Base-by-base conservation (phyloP, 768 basidiomycete genomes). In the Mycena vitilis region DNA sequence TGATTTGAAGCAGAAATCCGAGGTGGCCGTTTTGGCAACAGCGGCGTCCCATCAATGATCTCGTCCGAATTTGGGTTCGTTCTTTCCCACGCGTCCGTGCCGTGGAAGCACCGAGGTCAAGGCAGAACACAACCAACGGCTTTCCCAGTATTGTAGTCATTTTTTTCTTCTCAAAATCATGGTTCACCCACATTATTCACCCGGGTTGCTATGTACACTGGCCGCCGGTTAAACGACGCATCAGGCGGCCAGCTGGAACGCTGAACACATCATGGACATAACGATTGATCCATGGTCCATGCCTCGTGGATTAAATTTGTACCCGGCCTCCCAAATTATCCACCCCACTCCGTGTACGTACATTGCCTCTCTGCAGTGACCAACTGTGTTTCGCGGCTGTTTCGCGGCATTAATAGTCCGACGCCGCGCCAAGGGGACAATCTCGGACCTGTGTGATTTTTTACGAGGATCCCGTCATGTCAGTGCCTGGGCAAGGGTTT, bases 21-120 rank as follows among this genome's bases (percentile, higher is more conserved):
- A 11, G 44, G 18, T 64, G 55, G 63, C 62, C 47, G 63, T 51
- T 23, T 51, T 23, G 37, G 63, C 55, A 54, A 63, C 48, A 9
- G 45, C 47, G 23, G 54, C 40, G 44, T 45, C 18, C 62, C 37
- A 64, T 64, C 63, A 57, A 9, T 64, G 63, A 64, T 64, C 63
- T 18, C 54, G 22, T 30, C 12, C 63, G 11, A 40, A 15, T 13
- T 44, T 57, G 42, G 42, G 23, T 57, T 57, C 56, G 42, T 56
- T 36, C 44, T 3, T 56, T 55, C 62, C 16, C 62, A 63, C 62
- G 62, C 34, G 52, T 52, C 30, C 51, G 18, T 30, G 5, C 22
- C 5, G n/a, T 22, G 48, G 22, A 22, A 12, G 40, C 40, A 45
- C 0, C 34, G 25, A 0, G 2, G 12, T 34, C 9, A 30, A 34